phyloP scores from a whole-genome alignment of 2,329 filamentous ascomycete genomes.

The Pseudogymnoascus sp. region DNA sequence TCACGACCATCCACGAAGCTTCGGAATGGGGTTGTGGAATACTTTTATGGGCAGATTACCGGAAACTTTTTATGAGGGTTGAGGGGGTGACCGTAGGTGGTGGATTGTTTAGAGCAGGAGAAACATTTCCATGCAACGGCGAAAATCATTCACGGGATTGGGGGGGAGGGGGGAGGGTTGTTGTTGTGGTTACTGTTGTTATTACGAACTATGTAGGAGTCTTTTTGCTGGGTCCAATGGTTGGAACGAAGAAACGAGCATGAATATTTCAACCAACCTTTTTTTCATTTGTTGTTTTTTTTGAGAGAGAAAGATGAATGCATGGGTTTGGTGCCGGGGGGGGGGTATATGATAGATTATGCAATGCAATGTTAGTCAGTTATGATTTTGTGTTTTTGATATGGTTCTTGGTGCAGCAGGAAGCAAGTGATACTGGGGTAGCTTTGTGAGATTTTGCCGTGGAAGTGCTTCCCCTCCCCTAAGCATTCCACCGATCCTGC shows the following conservation, averaged over 20 bases:
- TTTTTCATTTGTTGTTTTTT: not conserved
- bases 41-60: not conserved
- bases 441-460: not conserved
- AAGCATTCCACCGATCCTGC: conserved; percentile 13
- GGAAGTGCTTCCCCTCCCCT: not conserved
- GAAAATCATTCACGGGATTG: too few relatives aligned
- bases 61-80: not conserved
- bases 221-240: not conserved
- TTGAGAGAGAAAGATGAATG: not conserved
- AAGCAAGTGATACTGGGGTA: not conserved
- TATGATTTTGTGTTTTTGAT: too few relatives aligned
- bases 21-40: not conserved
- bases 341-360: not conserved
- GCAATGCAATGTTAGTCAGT: not conserved
- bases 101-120: not conserved
- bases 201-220: not conserved
- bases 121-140: not conserved
- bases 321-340: not conserved
- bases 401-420: too few relatives aligned
- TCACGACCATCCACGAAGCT: not conserved
- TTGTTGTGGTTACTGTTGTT: not conserved
- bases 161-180: too few relatives aligned
- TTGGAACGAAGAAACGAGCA: conserved; percentile 2
- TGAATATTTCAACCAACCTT: not conserved
- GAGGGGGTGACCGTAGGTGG: not conserved